Conservation (phyloP, 2,329 filamentous ascomycete genomes). For the Apiospora aurea region DNA sequence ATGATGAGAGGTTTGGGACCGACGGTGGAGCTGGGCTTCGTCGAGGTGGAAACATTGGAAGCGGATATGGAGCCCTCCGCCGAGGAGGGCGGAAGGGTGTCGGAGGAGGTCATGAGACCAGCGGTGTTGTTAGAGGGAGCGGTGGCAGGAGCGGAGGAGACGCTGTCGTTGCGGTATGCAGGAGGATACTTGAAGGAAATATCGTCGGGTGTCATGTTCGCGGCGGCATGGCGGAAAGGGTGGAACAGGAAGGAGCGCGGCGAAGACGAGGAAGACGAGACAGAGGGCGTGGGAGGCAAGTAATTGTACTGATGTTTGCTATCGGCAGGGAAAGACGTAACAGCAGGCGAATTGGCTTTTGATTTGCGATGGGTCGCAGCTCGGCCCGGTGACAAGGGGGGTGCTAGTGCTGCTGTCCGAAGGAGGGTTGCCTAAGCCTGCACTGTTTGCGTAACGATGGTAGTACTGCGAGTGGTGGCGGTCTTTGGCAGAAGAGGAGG, state of each 20-base stretch:
- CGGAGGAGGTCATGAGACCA: conserved; percentile 57
- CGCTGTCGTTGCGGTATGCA: conserved; percentile 52
- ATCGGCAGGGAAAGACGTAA: conserved; percentile 1
- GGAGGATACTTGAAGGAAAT: conserved; percentile 29
- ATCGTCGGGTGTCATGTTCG: conserved; percentile 24
- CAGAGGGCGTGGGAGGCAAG: conserved; percentile 17
- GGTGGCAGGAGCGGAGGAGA: conserved; percentile 54
- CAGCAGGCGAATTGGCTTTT: conserved; percentile 14
- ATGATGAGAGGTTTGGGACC: conserved; percentile 66
- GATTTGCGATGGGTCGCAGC: conserved; percentile 15
- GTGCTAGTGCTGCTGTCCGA: conserved; percentile 18
- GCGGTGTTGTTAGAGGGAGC: conserved; percentile 47
- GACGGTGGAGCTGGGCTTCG: conserved; percentile 33
- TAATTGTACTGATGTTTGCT: conserved; percentile 20
- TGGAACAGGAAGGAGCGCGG: conserved; percentile 10
- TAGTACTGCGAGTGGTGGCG: conserved; percentile 17
- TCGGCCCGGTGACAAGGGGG: conserved; percentile 20
- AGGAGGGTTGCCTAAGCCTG: conserved; percentile 1
- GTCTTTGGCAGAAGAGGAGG: conserved; percentile 14
- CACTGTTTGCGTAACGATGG: conserved; percentile 10
- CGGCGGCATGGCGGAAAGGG: conserved; percentile 22
- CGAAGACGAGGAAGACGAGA: conserved; percentile 20
- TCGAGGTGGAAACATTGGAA: conserved; percentile 35
- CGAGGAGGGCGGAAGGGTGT: conserved; percentile 49
- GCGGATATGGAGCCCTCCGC: conserved; percentile 48